Evolutionary conservation across 2,329 filamentous ascomycete species (phyloP), one percentile per base, ranked within the genome.

Genomic region (Fusarium heterosporum): DNA sequence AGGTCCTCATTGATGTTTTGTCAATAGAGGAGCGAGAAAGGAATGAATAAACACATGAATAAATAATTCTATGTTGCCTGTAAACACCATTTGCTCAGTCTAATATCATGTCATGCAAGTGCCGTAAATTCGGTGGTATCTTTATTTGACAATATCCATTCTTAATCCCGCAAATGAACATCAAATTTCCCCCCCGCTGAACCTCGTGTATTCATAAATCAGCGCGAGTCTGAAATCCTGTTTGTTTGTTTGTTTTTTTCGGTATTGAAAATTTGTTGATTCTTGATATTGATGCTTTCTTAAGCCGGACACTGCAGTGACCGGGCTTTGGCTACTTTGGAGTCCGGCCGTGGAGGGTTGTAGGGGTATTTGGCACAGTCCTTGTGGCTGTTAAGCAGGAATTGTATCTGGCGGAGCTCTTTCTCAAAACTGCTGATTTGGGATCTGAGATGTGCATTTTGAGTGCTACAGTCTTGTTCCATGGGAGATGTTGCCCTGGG

Each of bases 361-460:
- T 42, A 34, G 8, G n/a, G 29, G 3, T 25, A 34, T 17, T 32
- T 58, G 10, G 12, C 6, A 22, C 60, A 63, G 5, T 51, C 1
- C 10, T 63, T 63, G n/a, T 63, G 60, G 0, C 1, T 13, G 1
- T 63, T 29, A 8, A 63, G 60, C 0, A 63, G 8, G 4, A 45
- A 3, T 8, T 29, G 32, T 1, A 63, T 58, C 0, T 22, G 4
- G 9, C 34, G 39, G 8, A 63, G 36, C 12, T 63, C 51, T 13
- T 6, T n/a, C 12, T 16, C 5, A 2, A 63, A 12, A 0, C 11
- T 6, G 14, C 2, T 30, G 26, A 63, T 63, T 8, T 47, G 38
- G 7, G 3, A 46, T 12, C 8, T 17, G 34, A 63, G 60, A 13
- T 17, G 4, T 3, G 36, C 51, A 8, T 63, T 63, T 4, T 28